Base-by-base conservation (phyloP, 352 stramenopile genomes). In the Phytophthora capsici region DNA sequence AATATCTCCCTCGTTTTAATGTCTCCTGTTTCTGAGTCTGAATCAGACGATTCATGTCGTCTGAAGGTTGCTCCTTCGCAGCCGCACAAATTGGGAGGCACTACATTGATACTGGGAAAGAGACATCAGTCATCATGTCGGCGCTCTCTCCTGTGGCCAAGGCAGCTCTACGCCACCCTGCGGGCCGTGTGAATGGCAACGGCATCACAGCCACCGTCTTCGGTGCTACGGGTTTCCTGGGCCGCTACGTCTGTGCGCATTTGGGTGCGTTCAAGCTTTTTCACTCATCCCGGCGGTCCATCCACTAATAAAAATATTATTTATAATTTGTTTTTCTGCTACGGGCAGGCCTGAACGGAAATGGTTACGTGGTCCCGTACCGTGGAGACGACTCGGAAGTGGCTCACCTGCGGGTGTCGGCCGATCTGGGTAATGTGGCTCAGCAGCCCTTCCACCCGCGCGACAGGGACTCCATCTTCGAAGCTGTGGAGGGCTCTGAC, bases 161-260 rank as follows among this genome's bases (percentile, higher is more conserved):
- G 63, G 86, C 88, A 60, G 55, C 86, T 58, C 73, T 95, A 70
- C 87, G 86, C 69, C 80, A 91, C 76, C 85, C 88, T 36, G 70
- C 80, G 41, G 90, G 90, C 32, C 86, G 92, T 58, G 74, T 81
- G 40, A 75, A 81, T 60, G 83, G 75, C 57, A 72, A 93, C 57
- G 93, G 89, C 34, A 80, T 98, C 63, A 98, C 91, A n/a, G 92
- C 96, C 45, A 89, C 94, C 5, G 86, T 99, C 49, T 99, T 99
- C 71, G 97, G 97, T 55, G 89, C 82, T 52, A 97, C 89, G 49
- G 97, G 97, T 38, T 98, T 98, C 73, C 79, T 99, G 26, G 96
- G 96, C 22, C 90, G 95, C 58, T 99, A 99, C 78, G 87, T 99
- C 25, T 97, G 91, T 65, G 82, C 82, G 48, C 84, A 98, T 75